Conservation (phyloP, 352 stramenopile genomes). For the Plasmopara muralis region DNA sequence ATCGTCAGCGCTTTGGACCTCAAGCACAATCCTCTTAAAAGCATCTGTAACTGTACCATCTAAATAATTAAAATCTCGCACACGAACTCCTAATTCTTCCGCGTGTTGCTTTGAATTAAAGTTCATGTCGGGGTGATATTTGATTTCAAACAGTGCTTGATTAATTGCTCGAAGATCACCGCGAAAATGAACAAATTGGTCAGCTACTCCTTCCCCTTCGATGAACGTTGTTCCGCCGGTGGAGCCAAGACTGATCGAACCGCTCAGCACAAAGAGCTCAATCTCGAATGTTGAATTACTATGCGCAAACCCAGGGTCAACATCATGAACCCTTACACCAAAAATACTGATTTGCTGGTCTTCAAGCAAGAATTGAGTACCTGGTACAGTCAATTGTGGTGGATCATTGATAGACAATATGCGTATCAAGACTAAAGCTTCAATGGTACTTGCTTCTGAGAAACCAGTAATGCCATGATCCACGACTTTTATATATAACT, state of each 20-base stretch:
- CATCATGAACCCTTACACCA: slow-evolving; percentile 52
- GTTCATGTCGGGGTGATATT: slow-evolving; percentile 58
- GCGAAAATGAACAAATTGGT: slow-evolving; percentile 54
- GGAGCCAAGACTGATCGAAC: slow-evolving; percentile 36
- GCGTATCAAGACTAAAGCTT: slow-evolving; percentile 28
- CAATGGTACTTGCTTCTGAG: slow-evolving; percentile 26
- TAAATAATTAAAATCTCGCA: slow-evolving; percentile 51
- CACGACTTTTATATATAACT: slow-evolving; percentile 42
- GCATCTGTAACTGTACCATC: slow-evolving; percentile 43
- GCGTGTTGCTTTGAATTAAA: slow-evolving; percentile 65
- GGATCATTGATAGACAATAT: slow-evolving; percentile 60
- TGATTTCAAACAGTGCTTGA: slow-evolving; percentile 61
- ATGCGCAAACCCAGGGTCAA: slow-evolving; percentile 29
- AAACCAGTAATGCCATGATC: slow-evolving; percentile 67
- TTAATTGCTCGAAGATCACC: slow-evolving; percentile 55
- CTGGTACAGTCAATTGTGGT: slow-evolving; percentile 46
- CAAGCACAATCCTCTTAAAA: slow-evolving; percentile 33
- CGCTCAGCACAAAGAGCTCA: slow-evolving; percentile 48
- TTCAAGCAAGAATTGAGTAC: slow-evolving; percentile 44
- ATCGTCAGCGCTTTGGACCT: slow-evolving; percentile 44
- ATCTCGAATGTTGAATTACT: slow-evolving; percentile 50
- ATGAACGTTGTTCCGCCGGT: slow-evolving; percentile 26
- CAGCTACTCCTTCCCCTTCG: slow-evolving; percentile 40
- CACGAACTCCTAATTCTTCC: slow-evolving; percentile 48
- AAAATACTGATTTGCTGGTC: slow-evolving; percentile 61